Conservation (phyloP, 2,329 filamentous ascomycete genomes). For the Ophiostoma pallidulum region DNA sequence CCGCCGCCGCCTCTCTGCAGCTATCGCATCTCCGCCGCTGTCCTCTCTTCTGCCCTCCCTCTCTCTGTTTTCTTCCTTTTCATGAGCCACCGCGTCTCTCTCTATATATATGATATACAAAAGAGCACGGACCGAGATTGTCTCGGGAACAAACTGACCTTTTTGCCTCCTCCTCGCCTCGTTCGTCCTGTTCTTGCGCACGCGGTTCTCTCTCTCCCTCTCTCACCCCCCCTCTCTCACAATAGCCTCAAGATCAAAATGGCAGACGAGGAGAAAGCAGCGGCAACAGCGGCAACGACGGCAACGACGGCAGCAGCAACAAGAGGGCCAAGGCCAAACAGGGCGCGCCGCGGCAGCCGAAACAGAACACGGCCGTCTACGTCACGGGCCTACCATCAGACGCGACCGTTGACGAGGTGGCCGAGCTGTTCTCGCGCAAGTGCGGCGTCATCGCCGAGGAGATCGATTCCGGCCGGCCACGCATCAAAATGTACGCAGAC, state of each 20-base stretch:
- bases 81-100: neutral
- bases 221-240: neutral
- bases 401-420: constrained; percentile 69
- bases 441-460: constrained; percentile 90
- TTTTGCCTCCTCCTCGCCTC: too few relatives aligned
- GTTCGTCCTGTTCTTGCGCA: too few relatives aligned
- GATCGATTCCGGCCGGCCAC: constrained; percentile 75
- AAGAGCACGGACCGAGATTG: constrained; percentile 8
- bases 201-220: constrained; percentile 2
- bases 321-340: constrained; percentile 18
- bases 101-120: neutral
- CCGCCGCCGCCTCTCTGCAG: constrained; percentile 5
- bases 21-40: neutral
- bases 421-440: constrained; percentile 71
- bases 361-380: constrained; percentile 82
- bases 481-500: constrained; percentile 89
- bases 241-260: constrained; percentile 5
- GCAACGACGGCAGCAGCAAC: constrained; percentile 5
- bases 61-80: neutral
- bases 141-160: constrained; percentile 11
- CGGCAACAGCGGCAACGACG: neutral
- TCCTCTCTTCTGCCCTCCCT: neutral
- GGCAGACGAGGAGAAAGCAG: constrained; percentile 3
- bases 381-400: constrained; percentile 80
- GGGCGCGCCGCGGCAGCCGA: constrained; percentile 36